Evolutionary conservation across 2,329 filamentous ascomycete species (phyloP), one percentile per base, ranked within the genome.

Genomic region (Trichoderma hamatum): DNA sequence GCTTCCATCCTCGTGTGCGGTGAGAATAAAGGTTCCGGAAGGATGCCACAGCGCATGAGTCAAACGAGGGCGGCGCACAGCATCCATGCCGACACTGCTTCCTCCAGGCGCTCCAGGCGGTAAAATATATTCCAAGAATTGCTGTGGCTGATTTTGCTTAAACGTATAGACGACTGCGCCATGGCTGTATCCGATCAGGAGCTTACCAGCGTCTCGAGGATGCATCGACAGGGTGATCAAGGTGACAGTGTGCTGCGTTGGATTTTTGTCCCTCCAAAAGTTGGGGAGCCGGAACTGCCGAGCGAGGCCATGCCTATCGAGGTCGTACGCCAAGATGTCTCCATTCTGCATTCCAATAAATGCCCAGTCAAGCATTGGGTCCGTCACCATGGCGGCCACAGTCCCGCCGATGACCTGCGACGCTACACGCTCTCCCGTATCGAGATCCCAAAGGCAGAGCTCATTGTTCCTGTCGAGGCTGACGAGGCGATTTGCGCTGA

Each of bases 31-130:
- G 0, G 93, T 96, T 0, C 94, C 96, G 1, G 93, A 97, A 0
- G 96, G 96, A 81, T 99, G 96, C 94, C 95, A 99, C 19, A 95
- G 79, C 1, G 93, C 94, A 73, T 97, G 92, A 1, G 90, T 93
- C 71, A 98, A 80, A 69, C 86, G 88, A 16, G 95, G 96, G 73
- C 85, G 88, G 62, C 94, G 88, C 70, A 86, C 78, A 16, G 85
- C 85, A 68, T 89, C 88, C 43, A 88, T 80, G 7, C 86, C 85
- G 49, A 86, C 80, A 32, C 89, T 87, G 76, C 93, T 92, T 81
- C 94, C 87, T n/a, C 95, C 95, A 0, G 92, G 92, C 4, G 95
- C 94, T 19, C 94, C 93, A 13, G 87, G 84, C 0, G 93, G 92
- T 3, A 98, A 79, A 69, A 91, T 85, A 78, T 98, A 98, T 72